phyloP scores from a whole-genome alignment of 805 yeast genomes.

The Isabelozyma gotoi region DNA sequence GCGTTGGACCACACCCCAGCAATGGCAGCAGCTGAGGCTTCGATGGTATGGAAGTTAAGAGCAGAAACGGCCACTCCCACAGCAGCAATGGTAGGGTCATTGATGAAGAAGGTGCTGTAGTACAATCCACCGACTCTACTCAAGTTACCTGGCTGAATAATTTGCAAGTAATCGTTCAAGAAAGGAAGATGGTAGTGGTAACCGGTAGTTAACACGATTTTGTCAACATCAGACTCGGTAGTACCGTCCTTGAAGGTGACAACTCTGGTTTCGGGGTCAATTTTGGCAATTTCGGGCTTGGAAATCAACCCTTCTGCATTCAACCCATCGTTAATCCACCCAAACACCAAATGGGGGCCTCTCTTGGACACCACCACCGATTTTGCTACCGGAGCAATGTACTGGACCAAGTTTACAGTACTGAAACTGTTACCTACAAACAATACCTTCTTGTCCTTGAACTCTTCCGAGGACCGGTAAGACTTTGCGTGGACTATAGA shows the following conservation, averaged over 20 bases:
- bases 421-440: constrained; percentile 46
- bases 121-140: constrained; percentile 39
- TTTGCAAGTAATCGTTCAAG: constrained; percentile 21
- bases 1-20: constrained; percentile 55
- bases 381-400: constrained; percentile 26
- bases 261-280: constrained; percentile 21
- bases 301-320: constrained; percentile 28
- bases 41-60: constrained; percentile 49
- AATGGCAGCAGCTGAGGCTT: constrained; percentile 52
- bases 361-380: constrained; percentile 25
- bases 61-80: constrained; percentile 44
- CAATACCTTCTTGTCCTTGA: constrained; percentile 38
- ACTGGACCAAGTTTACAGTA: constrained; percentile 45
- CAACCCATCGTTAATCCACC: constrained; percentile 40
- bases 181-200: constrained; percentile 49
- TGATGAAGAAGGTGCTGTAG: constrained; percentile 35
- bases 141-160: constrained; percentile 21
- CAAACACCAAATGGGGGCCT: constrained; percentile 24
- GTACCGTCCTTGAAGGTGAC: constrained; percentile 28
- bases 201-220: constrained; percentile 51
- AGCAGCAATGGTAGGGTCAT: constrained; percentile 43
- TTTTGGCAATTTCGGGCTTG: constrained; percentile 25
- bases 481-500: constrained; percentile 57
- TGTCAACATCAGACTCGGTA: constrained; percentile 29
- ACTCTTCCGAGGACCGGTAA: constrained; percentile 49